Conservation (phyloP, 164 flowering plant species). For the Vitis labrusca region DNA sequence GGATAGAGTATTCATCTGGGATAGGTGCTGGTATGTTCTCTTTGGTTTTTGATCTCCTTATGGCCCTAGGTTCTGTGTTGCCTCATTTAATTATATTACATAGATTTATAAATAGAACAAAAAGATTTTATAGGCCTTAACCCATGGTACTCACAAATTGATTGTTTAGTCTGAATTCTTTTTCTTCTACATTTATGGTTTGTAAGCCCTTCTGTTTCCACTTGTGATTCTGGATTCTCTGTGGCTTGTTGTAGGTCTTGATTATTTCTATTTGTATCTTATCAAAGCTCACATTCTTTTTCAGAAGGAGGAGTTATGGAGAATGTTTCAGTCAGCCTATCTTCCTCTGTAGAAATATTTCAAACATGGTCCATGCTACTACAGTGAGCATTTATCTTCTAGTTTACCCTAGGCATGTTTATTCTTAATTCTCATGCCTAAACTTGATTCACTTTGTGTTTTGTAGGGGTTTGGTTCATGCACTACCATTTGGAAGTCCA, state of each 20-base stretch:
- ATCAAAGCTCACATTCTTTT: conserved; percentile 91
- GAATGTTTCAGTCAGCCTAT: conserved; percentile 95
- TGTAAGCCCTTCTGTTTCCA: neutral
- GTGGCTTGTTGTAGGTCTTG: conserved; percentile 61
- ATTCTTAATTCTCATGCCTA: no score
- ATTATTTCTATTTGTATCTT: conserved; percentile 95
- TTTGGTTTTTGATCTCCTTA: conserved; percentile 7
- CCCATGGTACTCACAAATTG: neutral
- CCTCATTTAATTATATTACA: neutral
- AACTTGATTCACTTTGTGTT: no score
- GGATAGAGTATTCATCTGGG: conserved; percentile 93
- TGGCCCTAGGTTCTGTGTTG: neutral
- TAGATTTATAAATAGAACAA: neutral
- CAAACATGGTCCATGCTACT: conserved; percentile 93
- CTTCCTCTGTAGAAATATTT: conserved; percentile 89
- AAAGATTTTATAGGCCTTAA: neutral
- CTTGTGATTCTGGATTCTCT: conserved; percentile 21
- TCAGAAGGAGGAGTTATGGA: conserved; percentile 92
- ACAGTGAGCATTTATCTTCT: conserved; percentile 13
- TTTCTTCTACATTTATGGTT: neutral
- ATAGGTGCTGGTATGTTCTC: conserved; percentile 86
- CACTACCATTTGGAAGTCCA: conserved; percentile 64
- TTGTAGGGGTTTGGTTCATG: conserved; percentile 63
- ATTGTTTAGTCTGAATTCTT: neutral
- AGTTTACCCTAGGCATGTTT: no score